Evolutionary conservation across 139 green algal genomes (phyloP).

Genomic region (Yamagishiella unicocca): DNA sequence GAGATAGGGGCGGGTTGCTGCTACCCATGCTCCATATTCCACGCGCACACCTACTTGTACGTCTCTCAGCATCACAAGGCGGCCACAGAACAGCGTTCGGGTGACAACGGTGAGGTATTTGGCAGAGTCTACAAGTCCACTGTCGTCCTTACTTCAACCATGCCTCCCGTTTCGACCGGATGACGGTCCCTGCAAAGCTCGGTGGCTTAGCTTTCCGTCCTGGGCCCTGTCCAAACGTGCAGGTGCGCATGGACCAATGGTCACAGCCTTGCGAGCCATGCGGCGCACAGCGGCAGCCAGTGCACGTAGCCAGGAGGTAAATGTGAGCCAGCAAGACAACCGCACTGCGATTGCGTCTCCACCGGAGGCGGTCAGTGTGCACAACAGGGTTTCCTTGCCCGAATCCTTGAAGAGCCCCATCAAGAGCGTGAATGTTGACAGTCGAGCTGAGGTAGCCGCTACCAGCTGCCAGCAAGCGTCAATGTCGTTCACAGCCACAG

Average conservation of each 20-base stretch:
- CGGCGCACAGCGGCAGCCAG: not conserved
- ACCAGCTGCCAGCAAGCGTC: not conserved
- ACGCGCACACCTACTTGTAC: constrained; percentile 13
- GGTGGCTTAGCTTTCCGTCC: too few species aligned
- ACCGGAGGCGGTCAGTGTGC: not conserved
- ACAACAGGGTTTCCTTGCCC: not conserved
- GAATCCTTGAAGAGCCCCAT: not conserved
- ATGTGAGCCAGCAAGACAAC: not conserved
- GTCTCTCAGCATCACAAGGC: not conserved
- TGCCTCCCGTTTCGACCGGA: too few species aligned
- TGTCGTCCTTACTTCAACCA: too few species aligned
- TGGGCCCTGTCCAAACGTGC: not conserved
- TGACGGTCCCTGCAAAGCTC: too few species aligned
- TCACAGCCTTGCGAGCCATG: not conserved
- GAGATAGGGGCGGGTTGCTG: constrained; percentile 18
- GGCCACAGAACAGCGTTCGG: not conserved
- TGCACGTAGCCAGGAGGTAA: not conserved
- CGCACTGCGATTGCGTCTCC: not conserved
- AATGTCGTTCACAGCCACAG: not conserved
- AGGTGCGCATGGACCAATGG: not conserved
- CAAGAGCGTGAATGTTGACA: not conserved
- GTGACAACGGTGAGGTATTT: not conserved
- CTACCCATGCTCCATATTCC: constrained; percentile 34
- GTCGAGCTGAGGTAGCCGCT: too few species aligned
- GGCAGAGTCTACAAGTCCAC: too few species aligned